phyloP scores from a whole-genome alignment of 2,329 filamentous ascomycete genomes.

The Stagonosporopsis cucurbitacearum region DNA sequence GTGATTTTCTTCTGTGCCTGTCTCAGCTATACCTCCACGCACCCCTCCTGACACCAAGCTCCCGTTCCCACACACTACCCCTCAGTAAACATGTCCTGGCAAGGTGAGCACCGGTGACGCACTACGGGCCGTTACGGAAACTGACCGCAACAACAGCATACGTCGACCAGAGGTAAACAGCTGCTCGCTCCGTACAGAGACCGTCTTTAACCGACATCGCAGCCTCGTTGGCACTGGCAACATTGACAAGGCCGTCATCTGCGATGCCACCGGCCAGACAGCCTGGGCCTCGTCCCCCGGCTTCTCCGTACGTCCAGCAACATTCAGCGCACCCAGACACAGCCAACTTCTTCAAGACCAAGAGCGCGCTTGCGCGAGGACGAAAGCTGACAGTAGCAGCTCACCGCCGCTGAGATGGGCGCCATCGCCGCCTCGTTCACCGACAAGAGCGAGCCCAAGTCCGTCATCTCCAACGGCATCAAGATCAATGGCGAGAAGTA shows the following conservation, averaged over 20 bases:
- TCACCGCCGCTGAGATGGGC: constrained; percentile 62
- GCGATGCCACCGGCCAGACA: constrained; percentile 56
- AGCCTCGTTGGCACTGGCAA: constrained; percentile 53
- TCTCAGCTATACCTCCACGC: constrained; percentile 19
- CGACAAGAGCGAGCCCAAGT: constrained; percentile 66
- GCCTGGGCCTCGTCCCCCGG: constrained; percentile 85
- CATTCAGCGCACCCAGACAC: constrained; percentile 9
- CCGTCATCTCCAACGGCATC: constrained; percentile 74
- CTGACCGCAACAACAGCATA: constrained; percentile 47
- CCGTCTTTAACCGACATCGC: constrained; percentile 23
- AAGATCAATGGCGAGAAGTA: constrained; percentile 79
- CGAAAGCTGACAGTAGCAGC: constrained; percentile 44
- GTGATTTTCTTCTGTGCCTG: constrained; percentile 25
- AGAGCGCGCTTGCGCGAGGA: not conserved
- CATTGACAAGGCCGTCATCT: constrained; percentile 59
- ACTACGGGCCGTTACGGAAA: constrained; percentile 1
- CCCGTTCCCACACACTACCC: constrained; percentile 33
- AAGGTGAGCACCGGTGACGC: constrained; percentile 44
- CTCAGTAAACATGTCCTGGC: constrained; percentile 51
- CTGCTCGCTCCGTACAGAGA: not conserved
- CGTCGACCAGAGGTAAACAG: constrained; percentile 49
- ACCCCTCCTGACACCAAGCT: constrained; percentile 25
- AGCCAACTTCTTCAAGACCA: not conserved
- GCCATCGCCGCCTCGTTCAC: constrained; percentile 60
- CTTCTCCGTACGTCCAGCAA: constrained; percentile 70